A percentile compares a stretch with the other conserved stretches of the same genome.
These are phyloP conservation scores for Zostera marina DNA, from an alignment of 116 monocot species.

Conservation along the genomic window DNA sequence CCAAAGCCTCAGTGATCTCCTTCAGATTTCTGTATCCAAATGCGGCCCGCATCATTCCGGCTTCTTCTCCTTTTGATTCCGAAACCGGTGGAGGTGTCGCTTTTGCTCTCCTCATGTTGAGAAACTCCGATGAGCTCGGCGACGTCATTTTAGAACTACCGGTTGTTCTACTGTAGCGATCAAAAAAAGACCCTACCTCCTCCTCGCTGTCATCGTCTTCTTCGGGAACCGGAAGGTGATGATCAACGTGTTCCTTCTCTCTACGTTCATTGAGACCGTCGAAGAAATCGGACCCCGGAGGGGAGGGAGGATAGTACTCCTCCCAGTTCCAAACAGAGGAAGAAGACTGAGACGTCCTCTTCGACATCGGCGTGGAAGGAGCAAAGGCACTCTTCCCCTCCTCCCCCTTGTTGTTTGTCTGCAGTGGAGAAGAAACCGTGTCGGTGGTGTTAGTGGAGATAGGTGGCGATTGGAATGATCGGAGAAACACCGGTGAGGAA, in stretches of 20 bases:
- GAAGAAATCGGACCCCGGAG: conserved; percentile 85
- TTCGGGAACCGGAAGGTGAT: no score
- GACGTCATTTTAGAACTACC: no score
- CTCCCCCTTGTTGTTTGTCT: not conserved
- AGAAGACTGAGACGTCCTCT: conserved; percentile 48
- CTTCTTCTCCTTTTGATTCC: not conserved
- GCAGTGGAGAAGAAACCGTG: no score
- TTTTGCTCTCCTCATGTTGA: no score
- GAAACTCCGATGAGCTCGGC: no score
- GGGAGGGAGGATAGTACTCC: conserved; percentile 84
- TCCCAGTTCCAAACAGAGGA: conserved; percentile 99
- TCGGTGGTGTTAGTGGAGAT: no score
- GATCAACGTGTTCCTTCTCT: conserved; percentile 2
- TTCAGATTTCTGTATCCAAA: conserved; percentile 63
- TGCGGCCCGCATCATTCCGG: conserved; percentile 36
- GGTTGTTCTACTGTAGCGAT: no score
- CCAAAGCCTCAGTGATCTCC: conserved; percentile 62
- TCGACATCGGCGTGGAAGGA: conserved; percentile 16
- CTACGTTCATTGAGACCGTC: conserved; percentile 26
- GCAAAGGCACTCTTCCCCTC: not conserved
- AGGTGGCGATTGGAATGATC: conserved; percentile 7
- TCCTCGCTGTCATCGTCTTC: no score
- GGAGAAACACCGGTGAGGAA: conserved; percentile 12
- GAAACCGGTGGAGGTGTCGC: not conserved
- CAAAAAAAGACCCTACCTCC: no score